phyloP scores from a whole-genome alignment of 768 basidiomycete genomes.

The Lactarius psammicola region DNA sequence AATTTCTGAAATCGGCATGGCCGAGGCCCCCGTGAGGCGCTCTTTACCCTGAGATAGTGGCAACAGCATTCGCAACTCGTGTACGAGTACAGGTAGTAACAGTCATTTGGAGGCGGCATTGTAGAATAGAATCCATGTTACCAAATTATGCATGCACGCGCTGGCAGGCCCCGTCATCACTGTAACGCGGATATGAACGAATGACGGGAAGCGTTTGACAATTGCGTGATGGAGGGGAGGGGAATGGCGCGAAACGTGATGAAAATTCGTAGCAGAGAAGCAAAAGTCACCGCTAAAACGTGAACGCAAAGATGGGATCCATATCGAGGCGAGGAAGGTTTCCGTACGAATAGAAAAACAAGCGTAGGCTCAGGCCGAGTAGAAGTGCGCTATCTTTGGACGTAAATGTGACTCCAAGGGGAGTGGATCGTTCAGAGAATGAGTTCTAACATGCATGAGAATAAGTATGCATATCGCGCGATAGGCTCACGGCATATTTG shows the following conservation, averaged over 20 bases:
- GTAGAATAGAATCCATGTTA: constrained; percentile 8
- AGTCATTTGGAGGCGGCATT: constrained; percentile 10
- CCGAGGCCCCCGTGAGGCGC: not conserved
- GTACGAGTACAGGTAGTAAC: constrained; percentile 17
- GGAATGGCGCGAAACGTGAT: constrained; percentile 7
- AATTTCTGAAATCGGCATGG: constrained; percentile 1
- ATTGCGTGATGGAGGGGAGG: constrained; percentile 3
- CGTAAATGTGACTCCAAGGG: constrained; percentile 23
- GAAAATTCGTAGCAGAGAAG: constrained; percentile 13
- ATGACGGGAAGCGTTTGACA: constrained; percentile 1
- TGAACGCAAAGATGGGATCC: constrained; percentile 10
- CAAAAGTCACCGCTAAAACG: constrained; percentile 7
- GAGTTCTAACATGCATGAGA: constrained; percentile 20
- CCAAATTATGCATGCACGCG: constrained; percentile 3
- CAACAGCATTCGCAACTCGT: constrained; percentile 11
- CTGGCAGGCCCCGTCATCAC: constrained; percentile 6
- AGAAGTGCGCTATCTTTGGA: constrained; percentile 17
- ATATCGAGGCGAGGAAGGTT: constrained; percentile 12
- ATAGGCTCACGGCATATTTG: constrained; percentile 13
- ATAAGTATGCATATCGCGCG: constrained; percentile 14
- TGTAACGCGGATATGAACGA: constrained; percentile 21
- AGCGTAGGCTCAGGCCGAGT: not conserved
- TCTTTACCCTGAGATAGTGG: constrained; percentile 8
- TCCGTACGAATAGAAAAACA: constrained; percentile 15
- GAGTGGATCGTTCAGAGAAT: constrained; percentile 24